Base-by-base conservation (phyloP, 2,329 filamentous ascomycete species). In the Fusarium compactum region DNA sequence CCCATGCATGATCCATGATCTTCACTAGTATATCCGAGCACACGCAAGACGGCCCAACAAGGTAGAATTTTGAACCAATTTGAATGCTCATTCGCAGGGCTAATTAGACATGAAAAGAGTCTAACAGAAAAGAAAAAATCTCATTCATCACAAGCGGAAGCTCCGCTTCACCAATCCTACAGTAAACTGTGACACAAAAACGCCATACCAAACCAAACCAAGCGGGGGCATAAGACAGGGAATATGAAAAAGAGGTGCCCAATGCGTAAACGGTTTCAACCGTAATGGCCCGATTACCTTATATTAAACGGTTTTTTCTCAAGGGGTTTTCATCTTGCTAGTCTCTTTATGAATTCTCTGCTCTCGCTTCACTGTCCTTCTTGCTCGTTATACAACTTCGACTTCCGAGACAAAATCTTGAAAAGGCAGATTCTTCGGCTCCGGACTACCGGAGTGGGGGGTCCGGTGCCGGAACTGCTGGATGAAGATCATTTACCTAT, bases 161-260 rank as follows among this genome's bases (percentile, higher is more conserved):
- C 60, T 65, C 58, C 60, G 60, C 67, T 67, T 63, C 51, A 65
- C 62, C 55, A 74, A 65, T 73, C 71, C 71, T 72, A 66, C 64
- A 60, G 58, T 52, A 53, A 56, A 58, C 56, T 62, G 65, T 68
- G 65, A 66, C 63, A 66, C 44, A 48, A 48, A 61, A 50, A 38
- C 34, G 34, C 34, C 34, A 38, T 38, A n/a, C 34, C 34, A 38
- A 41, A 30, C 47, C 62, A 66, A 67, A 56, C 43, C 27, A 56
- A 67, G 63, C 62, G 63, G 63, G 62, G 63, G 40, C 55, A 62
- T 66, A 56, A 56, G 55, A 67, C 62, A 67, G 62, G 63, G 62
- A 62, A 62, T 51, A 54, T 29, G 32, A 32, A 43, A 30, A 47
- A 59, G 25, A 53, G 25, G 40, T 58, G 55, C 62, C 65, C 65